A percentile compares a stretch with the other conserved stretches of the same genome.
phyloP scores from a whole-genome alignment of 345 rosid genomes.

The Citrus medica region DNA sequence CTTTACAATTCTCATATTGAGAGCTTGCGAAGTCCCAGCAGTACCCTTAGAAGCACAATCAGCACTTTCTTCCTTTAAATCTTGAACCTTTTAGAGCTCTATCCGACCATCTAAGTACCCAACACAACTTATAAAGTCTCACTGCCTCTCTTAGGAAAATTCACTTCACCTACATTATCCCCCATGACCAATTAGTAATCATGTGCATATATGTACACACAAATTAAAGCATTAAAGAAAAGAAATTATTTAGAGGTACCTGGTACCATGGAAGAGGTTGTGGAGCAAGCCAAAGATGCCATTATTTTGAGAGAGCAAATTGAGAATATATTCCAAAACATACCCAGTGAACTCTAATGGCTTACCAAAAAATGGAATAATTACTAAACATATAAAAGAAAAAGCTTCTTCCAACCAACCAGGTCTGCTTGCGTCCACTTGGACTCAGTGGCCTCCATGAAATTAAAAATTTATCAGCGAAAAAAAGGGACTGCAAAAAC shows the following conservation, averaged over 20 bases:
- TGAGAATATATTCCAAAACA: slow-evolving; percentile 55
- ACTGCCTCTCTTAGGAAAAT: slow-evolving; percentile 56
- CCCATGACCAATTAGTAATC: too few relatives aligned
- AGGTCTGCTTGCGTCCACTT: too few relatives aligned
- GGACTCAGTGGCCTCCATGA: too few relatives aligned
- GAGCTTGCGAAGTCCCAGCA: slow-evolving; percentile 31
- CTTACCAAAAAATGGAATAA: slow-evolving; percentile 27
- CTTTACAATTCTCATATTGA: slow-evolving; percentile 65
- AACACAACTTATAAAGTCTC: slow-evolving; percentile 46
- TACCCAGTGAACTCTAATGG: slow-evolving; percentile 66
- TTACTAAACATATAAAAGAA: too few relatives aligned
- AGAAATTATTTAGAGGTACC: background rate
- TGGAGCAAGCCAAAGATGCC: slow-evolving; percentile 48
- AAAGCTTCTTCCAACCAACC: too few relatives aligned
- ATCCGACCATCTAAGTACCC: slow-evolving; percentile 69
- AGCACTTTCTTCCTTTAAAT: slow-evolving; percentile 27
- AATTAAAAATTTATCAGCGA: too few relatives aligned
- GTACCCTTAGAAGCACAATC: slow-evolving; percentile 20
- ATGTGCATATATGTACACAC: too few relatives aligned
- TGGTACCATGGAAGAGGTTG: slow-evolving; percentile 43
- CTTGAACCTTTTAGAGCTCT: slow-evolving; percentile 33
- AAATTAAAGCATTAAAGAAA: too few relatives aligned
- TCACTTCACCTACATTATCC: slow-evolving; percentile 35
- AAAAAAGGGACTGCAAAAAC: too few relatives aligned
- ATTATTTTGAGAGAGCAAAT: slow-evolving; percentile 54